Evolutionary conservation across 805 yeast species (phyloP).

Genomic region (Pichia thaimueangensis): DNA sequence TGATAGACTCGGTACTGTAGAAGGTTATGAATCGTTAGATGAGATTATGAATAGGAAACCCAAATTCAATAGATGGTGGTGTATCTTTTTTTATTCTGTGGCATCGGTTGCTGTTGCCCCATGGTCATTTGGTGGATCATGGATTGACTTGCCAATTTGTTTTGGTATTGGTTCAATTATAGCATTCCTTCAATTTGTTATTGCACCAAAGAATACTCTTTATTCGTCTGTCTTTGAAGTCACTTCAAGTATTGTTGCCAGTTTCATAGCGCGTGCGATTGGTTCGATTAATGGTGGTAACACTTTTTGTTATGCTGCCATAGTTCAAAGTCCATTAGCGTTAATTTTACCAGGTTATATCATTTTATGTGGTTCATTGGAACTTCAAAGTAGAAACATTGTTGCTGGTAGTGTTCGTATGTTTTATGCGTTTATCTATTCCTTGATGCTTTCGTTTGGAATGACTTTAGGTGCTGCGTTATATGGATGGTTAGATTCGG

Average conservation of each 20-base stretch:
- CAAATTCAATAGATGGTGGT: constrained; percentile 64
- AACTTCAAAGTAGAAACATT: constrained; percentile 78
- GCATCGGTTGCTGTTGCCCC: constrained; percentile 80
- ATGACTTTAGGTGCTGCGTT: constrained; percentile 89
- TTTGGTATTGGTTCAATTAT: constrained; percentile 76
- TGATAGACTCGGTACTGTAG: constrained; percentile 82
- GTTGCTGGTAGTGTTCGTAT: constrained; percentile 94
- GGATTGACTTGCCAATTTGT: constrained; percentile 83
- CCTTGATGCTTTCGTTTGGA: constrained; percentile 87
- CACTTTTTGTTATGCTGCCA: constrained; percentile 78
- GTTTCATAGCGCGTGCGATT: constrained; percentile 81
- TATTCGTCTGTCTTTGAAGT: constrained; percentile 92
- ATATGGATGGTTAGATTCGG: constrained; percentile 89
- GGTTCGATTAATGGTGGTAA: constrained; percentile 68
- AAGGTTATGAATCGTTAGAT: constrained; percentile 69
- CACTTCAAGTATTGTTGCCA: constrained; percentile 79
- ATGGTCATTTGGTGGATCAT: constrained; percentile 80
- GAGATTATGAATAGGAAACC: constrained; percentile 55
- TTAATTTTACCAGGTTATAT: constrained; percentile 91
- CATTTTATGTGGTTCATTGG: constrained; percentile 86
- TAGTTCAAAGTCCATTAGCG: constrained; percentile 86
- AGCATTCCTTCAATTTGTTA: constrained; percentile 73
- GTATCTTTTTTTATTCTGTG: constrained; percentile 74
- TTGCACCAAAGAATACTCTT: constrained; percentile 75
- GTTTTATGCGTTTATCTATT: constrained; percentile 94